Base-by-base conservation (phyloP, 129 eudicot genomes). In the Helichrysum umbraculigerum region DNA sequence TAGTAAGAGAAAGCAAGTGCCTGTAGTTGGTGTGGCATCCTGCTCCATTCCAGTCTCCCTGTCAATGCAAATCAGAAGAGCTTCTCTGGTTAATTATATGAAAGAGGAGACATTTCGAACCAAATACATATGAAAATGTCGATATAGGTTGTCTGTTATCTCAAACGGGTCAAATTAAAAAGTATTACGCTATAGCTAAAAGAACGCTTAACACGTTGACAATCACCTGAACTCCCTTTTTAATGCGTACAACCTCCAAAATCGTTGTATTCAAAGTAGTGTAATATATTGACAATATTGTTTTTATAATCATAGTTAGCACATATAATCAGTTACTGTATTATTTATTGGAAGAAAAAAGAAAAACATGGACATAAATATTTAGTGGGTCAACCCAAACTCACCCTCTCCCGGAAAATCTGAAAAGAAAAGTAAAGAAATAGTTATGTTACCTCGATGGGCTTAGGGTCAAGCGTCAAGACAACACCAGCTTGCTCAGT, bases 41-140 rank as follows among this genome's bases (percentile, higher is more conserved):
- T 71, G 99, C 99, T 74, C 99, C 99, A 66, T 95, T 95, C 99
- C 99, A 95, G 94, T 95, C 99, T 66, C 99, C 99, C 98, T 93
- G 78, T 62, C 77, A 78, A 65, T 61, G 41, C 29, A 74, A 75
- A 34, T 5, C 20, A 69, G 34, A 68, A 61, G 19, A 10, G 9
- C 2, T 51, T 17, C 12, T 42, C 39, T 17, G 10, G 20, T 37
- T 58, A 71, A 20, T 4, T 69, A 61, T 37, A 35, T 1, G 20
- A 54, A 11, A 63, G 59, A 44, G 52, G 62, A 9, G 32, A 14
- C 67, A 35, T 12, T 33, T 58, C 54, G 8, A 37, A 19, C 6
- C 52, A 3, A 2, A 20, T 28, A 41, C 30, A 17, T 37, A 68
- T 34, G 19, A 66, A 22, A 16, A 1, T 4, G 19, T 50, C 70